Evolutionary conservation across 345 rosid genomes (phyloP).

Genomic region (Bruguiera gymnorhiza): DNA sequence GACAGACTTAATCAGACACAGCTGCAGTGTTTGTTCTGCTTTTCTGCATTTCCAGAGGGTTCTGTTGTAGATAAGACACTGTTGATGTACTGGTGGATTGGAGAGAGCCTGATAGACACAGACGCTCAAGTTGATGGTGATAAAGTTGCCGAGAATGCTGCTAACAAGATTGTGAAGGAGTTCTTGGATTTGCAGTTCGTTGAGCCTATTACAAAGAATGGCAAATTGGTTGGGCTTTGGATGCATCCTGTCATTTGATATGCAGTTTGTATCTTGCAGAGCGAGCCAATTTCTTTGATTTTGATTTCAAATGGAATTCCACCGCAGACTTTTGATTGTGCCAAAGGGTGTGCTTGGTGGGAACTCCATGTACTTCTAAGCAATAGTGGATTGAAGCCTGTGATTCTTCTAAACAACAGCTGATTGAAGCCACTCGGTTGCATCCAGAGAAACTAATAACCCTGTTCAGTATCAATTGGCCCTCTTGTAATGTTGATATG

Average conservation of each 20-base stretch:
- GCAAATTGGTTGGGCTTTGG: too few species aligned
- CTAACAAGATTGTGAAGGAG: not conserved
- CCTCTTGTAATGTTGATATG: too few species aligned
- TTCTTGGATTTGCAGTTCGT: conserved; percentile 19
- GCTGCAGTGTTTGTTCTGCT: conserved; percentile 17
- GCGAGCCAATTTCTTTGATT: conserved; percentile 23
- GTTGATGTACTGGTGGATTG: conserved; percentile 33
- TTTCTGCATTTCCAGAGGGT: conserved; percentile 21
- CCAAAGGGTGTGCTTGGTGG: conserved; percentile 43
- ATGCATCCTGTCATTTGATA: conserved; percentile 5
- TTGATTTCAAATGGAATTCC: conserved; percentile 21
- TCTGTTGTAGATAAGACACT: conserved; percentile 18
- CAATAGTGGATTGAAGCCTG: too few species aligned
- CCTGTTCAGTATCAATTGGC: too few species aligned
- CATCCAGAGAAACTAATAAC: too few species aligned
- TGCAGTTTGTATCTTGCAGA: conserved; percentile 30
- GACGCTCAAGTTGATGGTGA: not conserved
- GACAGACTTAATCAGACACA: not conserved
- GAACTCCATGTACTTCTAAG: not conserved
- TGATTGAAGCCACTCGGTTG: too few species aligned
- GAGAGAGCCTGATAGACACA: conserved; percentile 34
- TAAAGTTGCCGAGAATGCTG: not conserved
- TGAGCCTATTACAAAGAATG: conserved; percentile 26
- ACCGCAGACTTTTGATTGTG: not conserved
- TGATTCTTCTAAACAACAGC: too few species aligned